Evolutionary conservation across 805 yeast species (phyloP), one percentile per base, ranked within the genome.

Genomic region (Starmera pachycereana): DNA sequence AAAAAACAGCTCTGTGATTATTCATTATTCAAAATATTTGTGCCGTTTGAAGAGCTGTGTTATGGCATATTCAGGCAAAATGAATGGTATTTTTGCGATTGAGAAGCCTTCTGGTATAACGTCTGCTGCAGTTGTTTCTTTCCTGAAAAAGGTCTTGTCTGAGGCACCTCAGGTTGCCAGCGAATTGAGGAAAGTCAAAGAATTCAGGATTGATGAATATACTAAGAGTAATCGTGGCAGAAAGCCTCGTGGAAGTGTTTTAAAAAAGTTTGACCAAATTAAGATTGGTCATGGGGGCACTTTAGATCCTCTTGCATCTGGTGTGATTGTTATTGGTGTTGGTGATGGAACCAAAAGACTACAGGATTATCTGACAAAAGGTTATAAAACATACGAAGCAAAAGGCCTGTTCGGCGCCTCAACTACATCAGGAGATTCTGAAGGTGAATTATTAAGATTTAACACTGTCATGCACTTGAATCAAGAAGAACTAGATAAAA

Each of bases 281-380:
- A 92, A 92, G 54, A 81, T 90, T 68, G 99, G 99, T 1, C 99
- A 92, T 59, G 99, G 98, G 14, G 99, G 99, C 9, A 92, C 99
- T 0, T 66, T 92, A 32, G 99, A 92, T 54, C 97, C 97, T 0
- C 62, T 85, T 34, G 99, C 99, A 0, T 78, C 88, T n/a, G 99
- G 99, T 10, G 89, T 90, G 1, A 60, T 85, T 33, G 90, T 94
- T 2, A 69, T 92, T 40, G 99, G 98, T 6, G 75, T 92, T n/a
- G 96, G 96, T 6, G 46, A 68, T 1, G 98, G 98, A 3, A 92
- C 99, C 2, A 94, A 90, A 57, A 66, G 73, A 54, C 65, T 92
- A 34, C 81, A 77, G 41, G 66, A 73, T 44, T 88, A 82, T 53
- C 66, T 90, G 16, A 77, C 77, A 28, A 82, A 80, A 28, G 80